A percentile compares a stretch with the other conserved stretches of the same genome.
These are phyloP conservation scores for Grigorovia jiainica DNA, from an alignment of 805 yeast genomes.

Conservation along the genomic window DNA sequence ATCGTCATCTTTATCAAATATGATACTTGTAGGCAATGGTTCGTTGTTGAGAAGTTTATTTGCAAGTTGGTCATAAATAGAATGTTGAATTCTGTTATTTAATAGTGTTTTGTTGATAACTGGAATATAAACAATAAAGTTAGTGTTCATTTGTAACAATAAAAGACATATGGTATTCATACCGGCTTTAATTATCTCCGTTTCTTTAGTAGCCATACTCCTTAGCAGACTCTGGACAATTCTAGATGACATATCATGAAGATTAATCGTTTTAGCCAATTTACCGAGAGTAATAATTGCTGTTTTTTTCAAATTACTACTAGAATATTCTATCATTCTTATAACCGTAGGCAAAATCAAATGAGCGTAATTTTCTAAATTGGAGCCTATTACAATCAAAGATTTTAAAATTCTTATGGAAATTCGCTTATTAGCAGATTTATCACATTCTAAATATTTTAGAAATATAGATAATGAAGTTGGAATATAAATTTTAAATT, in stretches of 20 bases:
- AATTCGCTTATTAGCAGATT: constrained; percentile 48
- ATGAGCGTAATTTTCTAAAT: constrained; percentile 81
- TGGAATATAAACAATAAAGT: constrained; percentile 79
- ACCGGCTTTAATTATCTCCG: constrained; percentile 54
- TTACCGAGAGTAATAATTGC: constrained; percentile 81
- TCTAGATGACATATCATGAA: constrained; percentile 83
- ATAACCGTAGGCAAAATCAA: constrained; percentile 82
- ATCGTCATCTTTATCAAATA: constrained; percentile 50
- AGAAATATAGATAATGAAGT: constrained; percentile 67
- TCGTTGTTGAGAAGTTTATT: constrained; percentile 72
- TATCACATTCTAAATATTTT: constrained; percentile 66
- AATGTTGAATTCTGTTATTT: constrained; percentile 55
- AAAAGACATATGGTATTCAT: constrained; percentile 75
- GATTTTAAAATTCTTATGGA: constrained; percentile 70
- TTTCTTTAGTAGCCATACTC: constrained; percentile 42
- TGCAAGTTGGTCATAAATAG: constrained; percentile 73
- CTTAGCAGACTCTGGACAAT: constrained; percentile 80
- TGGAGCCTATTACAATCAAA: constrained; percentile 77
- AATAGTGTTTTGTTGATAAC: constrained; percentile 60
- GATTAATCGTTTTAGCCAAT: constrained; percentile 57
- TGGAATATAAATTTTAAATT: constrained; percentile 77
- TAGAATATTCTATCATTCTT: constrained; percentile 64
- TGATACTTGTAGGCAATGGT: constrained; percentile 69
- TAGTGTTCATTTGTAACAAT: constrained; percentile 72
- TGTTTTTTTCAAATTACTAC: constrained; percentile 48